A percentile compares a stretch with the other conserved stretches of the same genome.
Evolutionary conservation across 495 filamentous ascomycete species (phyloP).

Genomic region (Lineolata rhizophorae): DNA sequence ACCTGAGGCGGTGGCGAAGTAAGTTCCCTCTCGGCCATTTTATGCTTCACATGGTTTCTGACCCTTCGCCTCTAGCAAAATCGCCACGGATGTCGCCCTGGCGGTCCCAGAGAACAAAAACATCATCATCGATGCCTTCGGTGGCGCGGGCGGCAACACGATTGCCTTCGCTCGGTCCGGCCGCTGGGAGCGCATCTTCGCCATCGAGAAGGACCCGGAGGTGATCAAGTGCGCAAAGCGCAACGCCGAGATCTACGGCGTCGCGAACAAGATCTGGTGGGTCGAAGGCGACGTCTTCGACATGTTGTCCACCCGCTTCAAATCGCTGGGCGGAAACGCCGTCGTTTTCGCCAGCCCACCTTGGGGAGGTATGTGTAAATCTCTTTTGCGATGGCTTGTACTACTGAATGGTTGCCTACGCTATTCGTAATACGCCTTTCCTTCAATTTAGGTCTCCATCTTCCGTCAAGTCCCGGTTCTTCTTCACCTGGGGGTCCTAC

Average conservation of each 20-base stretch:
- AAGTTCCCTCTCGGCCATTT: constrained; percentile 10
- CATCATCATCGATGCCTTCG: constrained; percentile 67
- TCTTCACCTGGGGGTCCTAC: background rate
- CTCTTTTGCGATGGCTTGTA: no score
- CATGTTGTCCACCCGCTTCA: constrained; percentile 19
- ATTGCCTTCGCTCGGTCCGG: constrained; percentile 72
- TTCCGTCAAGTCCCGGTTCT: background rate
- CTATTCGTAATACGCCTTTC: no score
- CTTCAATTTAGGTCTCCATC: background rate
- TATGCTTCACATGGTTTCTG: background rate
- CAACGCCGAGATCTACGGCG: constrained; percentile 77
- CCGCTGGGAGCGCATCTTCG: constrained; percentile 61
- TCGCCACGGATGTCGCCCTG: constrained; percentile 48
- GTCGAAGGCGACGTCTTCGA: constrained; percentile 66
- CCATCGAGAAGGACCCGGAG: constrained; percentile 59
- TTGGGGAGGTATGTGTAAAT: constrained; percentile 50
- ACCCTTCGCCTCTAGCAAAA: constrained; percentile 41
- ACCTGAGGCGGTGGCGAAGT: constrained; percentile 76
- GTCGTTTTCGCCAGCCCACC: constrained; percentile 80
- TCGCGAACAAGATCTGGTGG: constrained; percentile 59
- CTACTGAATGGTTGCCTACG: no score
- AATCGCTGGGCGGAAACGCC: constrained; percentile 17
- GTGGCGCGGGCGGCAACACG: constrained; percentile 80
- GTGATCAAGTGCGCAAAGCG: constrained; percentile 75
- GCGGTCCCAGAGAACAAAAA: constrained; percentile 27